Base-by-base conservation (phyloP, 805 yeast genomes). In the Monosporozyma aerobia region DNA sequence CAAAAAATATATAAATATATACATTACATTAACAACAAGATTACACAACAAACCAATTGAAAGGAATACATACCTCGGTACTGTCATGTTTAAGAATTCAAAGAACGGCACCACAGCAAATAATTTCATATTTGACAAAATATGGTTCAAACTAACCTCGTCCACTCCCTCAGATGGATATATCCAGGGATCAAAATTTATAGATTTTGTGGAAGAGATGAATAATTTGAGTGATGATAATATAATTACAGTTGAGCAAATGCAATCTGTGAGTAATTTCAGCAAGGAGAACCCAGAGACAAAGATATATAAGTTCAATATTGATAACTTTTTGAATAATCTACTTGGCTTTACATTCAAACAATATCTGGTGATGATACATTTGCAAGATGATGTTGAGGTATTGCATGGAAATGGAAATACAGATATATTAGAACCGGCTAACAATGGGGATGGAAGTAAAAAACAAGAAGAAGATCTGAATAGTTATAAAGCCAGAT, bases 271-370 rank as follows among this genome's bases (percentile, higher is more conserved):
- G 10, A 61, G 54, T 16, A 60, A 64, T n/a, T 71, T 64, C 53
- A 58, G 67, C 11, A 61, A 56, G 19, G 65, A 63, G 6, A 63
- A 69, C 29, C 60, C 62, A n/a, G 58, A 60, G 45, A 58, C 59
- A 44, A 66, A 67, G 48, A 59, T 72, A 0, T 60, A 63, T 50
- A 71, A 64, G 53, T 44, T 56, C n/a, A 39, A 47, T 16, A 22
- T 56, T 25, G 58, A 63, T 9, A 72, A 69, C 19, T 68, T 69
- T 58, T 54, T 59, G 32, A 56, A 61, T 16, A 63, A 67, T 6
- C 54, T 72, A 23, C 53, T 67, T 7, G 73, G 74, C 3, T 56
- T 59, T n/a, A 58, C 65, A 1, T 68, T 69, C 51, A 57, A 16
- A 11, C 14, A 40, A 43, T 43, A 43, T 32, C 22, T 49, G 13